Base-by-base conservation (phyloP, 169 alveolate genomes). In the Babesia bovis region DNA sequence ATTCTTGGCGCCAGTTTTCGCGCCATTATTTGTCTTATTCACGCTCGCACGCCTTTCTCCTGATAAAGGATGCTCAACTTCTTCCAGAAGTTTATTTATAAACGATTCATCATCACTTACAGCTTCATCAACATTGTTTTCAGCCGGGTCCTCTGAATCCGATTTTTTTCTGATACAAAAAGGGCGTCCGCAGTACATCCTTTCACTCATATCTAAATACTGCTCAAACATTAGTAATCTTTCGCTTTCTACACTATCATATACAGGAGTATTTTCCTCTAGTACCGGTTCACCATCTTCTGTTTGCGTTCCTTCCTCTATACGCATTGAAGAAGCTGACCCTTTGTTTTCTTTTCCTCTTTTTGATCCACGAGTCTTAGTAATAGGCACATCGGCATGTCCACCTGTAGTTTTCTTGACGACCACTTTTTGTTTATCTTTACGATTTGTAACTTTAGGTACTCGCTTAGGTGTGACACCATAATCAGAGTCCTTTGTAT, bases 131-230 rank as follows among this genome's bases (percentile, higher is more conserved):
- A 15, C 69, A 15, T 10, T 23, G 21, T 19, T 19, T 9, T 38
- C 41, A 17, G 6, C 56, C 4, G 36, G 40, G 9, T 53, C 63
- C 3, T 15, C 38, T 4, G 69, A 7, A 26, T 49, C 73, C 25
- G 28, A 52, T 7, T 7, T 21, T 41, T 44, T 28, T 25, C 71
- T 19, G 19, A 59, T 65, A 6, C 69, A 66, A 21, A 77, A n/a
- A n/a, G 85, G 79, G n/a, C 41, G 32, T 3, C 85, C 85, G 32
- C 85, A 77, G 52, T 77, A 77, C 52, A 77, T 44, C 6, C 85
- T 4, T 60, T 77, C 85, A 45, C 85, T 66, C 85, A 77, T 67
- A 0, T 66, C 69, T n/a, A 77, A 38, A 63, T 65, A 77, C 10
- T 77, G 75, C 52, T 77, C 85, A 50, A 77, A 67, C 10, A 71